phyloP scores from a whole-genome alignment of 148 eudicot genomes.

The Limonium bicolor region DNA sequence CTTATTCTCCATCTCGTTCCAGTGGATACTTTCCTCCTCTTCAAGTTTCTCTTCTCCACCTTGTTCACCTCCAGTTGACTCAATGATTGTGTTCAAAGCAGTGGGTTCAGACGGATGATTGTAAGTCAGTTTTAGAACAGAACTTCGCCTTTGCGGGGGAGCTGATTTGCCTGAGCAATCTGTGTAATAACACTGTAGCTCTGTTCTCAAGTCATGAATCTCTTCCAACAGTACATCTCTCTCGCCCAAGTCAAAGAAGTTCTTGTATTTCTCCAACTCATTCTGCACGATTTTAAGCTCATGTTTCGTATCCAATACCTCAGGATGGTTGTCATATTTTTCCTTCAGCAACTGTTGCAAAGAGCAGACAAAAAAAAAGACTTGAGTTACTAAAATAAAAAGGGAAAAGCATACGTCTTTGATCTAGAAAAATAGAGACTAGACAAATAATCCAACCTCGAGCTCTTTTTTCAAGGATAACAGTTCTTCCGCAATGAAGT shows the following conservation, averaged over 20 bases:
- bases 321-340: slow-evolving; percentile 87
- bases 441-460: slow-evolving; percentile 42
- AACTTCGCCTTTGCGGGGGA: slow-evolving; percentile 21
- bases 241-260: slow-evolving; percentile 89
- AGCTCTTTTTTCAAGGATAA: slow-evolving; percentile 57
- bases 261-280: slow-evolving; percentile 59
- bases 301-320: slow-evolving; percentile 53
- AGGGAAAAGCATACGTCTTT: too few species aligned
- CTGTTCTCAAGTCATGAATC: slow-evolving; percentile 72
- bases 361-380: not conserved
- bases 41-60: not conserved
- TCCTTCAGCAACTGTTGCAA: slow-evolving; percentile 65
- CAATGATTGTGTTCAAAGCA: slow-evolving; percentile 25
- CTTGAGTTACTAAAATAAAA: not conserved
- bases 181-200: slow-evolving; percentile 59
- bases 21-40: slow-evolving; percentile 34
- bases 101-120: slow-evolving; percentile 32
- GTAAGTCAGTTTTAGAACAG: slow-evolving; percentile 45
- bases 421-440: too few species aligned
- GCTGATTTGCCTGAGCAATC: slow-evolving; percentile 40
- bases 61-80: slow-evolving; percentile 22
- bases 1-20: slow-evolving; percentile 77
- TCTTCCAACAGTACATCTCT: slow-evolving; percentile 84
- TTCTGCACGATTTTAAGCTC: slow-evolving; percentile 66
- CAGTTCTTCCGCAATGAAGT: slow-evolving; percentile 71